Conservation (phyloP, 2,329 filamentous ascomycete species). For the Akanthomyces uredinophilus region DNA sequence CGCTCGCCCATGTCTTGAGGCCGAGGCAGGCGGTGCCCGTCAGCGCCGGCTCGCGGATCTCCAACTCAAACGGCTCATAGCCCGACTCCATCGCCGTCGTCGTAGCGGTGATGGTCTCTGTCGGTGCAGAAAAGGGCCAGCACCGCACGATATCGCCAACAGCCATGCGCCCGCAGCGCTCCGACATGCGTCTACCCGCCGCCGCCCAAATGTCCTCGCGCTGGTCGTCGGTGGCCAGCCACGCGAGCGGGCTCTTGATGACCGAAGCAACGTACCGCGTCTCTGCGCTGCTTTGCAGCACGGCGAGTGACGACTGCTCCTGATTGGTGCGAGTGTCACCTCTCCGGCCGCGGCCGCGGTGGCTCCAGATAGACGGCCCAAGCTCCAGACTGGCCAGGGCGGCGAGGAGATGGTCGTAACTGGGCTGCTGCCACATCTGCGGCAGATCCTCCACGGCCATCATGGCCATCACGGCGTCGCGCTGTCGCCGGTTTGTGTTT, state of each 20-base stretch:
- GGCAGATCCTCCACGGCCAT: conserved; percentile 58
- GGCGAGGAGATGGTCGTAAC: conserved; percentile 56
- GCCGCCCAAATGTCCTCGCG: conserved; percentile 70
- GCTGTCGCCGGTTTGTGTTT: conserved; percentile 16
- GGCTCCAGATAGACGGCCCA: conserved; percentile 64
- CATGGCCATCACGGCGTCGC: no score
- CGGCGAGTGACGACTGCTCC: conserved; percentile 30
- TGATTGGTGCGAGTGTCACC: conserved; percentile 38
- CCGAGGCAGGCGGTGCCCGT: conserved; percentile 78
- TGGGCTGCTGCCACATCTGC: conserved; percentile 74
- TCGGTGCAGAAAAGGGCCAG: conserved; percentile 43
- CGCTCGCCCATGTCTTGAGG: conserved; percentile 93
- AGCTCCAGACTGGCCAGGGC: conserved; percentile 63
- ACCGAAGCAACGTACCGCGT: conserved; percentile 65
- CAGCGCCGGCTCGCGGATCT: conserved; percentile 78
- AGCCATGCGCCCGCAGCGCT: conserved; percentile 70
- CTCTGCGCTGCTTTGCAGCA: conserved; percentile 41
- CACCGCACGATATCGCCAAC: conserved; percentile 53
- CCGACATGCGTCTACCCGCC: conserved; percentile 74
- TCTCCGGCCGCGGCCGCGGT: conserved; percentile 27
- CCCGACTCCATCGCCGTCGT: background rate
- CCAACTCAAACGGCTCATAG: conserved; percentile 53
- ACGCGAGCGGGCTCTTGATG: conserved; percentile 60
- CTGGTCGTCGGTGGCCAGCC: conserved; percentile 62
- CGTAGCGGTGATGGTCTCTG: conserved; percentile 19